phyloP scores from a whole-genome alignment of 495 filamentous ascomycete species.

The Aspergillus mulundensis region DNA sequence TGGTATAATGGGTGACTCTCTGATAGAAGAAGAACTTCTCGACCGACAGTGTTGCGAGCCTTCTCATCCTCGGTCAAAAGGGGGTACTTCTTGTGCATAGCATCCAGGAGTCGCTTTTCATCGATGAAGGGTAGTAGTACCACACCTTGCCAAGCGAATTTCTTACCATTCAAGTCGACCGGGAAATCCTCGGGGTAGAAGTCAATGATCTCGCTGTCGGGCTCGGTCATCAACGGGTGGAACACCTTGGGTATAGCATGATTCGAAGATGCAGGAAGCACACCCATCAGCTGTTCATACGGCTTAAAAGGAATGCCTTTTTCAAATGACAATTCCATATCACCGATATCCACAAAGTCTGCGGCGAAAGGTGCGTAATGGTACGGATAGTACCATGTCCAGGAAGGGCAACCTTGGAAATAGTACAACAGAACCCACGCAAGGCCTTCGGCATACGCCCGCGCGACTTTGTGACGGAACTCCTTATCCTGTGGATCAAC shows the following conservation, averaged over 20 bases:
- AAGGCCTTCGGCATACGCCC: conserved; percentile 92
- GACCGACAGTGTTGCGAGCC: conserved; percentile 73
- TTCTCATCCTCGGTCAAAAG: conserved; percentile 73
- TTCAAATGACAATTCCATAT: conserved; percentile 76
- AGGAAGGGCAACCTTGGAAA: conserved; percentile 95
- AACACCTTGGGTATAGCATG: conserved; percentile 86
- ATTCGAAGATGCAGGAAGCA: conserved; percentile 86
- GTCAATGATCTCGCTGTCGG: conserved; percentile 87
- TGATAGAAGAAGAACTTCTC: conserved; percentile 78
- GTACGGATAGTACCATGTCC: conserved; percentile 98
- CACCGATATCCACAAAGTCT: conserved; percentile 81
- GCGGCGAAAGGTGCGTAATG: conserved; percentile 97
- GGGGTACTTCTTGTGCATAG: conserved; percentile 79
- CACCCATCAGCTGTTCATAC: conserved; percentile 98
- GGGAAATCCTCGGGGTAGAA: conserved; percentile 96
- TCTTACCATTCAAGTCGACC: conserved; percentile 94
- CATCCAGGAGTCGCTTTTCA: conserved; percentile 75
- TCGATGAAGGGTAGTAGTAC: conserved; percentile 94
- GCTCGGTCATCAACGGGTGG: conserved; percentile 79
- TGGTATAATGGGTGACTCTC: conserved; percentile 78
- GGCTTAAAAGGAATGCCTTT: conserved; percentile 85
- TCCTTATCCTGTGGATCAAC: conserved; percentile 74
- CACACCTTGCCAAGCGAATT: conserved; percentile 97
- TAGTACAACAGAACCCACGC: conserved; percentile 98
- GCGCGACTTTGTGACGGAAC: conserved; percentile 89